These are phyloP conservation scores for Fraxinus nigra DNA, from an alignment of 305 asterid genomes.

Conservation along the genomic window DNA sequence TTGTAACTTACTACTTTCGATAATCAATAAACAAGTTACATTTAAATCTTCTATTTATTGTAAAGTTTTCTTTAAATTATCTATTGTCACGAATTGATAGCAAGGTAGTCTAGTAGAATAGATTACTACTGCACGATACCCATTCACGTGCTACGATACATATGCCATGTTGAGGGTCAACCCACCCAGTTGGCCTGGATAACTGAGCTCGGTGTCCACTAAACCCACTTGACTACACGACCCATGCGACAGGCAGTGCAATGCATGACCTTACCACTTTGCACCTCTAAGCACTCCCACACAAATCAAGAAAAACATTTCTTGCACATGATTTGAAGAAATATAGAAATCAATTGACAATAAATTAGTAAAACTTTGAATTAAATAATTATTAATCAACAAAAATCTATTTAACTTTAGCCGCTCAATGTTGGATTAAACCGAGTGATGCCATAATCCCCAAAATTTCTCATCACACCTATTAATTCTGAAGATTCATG, in stretches of 20 bases:
- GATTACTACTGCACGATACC: not conserved
- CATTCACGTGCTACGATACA: not conserved
- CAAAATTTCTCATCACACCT: not conserved
- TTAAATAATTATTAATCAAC: no score
- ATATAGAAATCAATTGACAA: not conserved
- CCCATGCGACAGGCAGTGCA: not conserved
- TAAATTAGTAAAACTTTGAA: not conserved
- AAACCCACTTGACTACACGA: not conserved
- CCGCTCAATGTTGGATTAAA: not conserved
- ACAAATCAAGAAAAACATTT: not conserved
- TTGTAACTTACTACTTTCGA: not conserved
- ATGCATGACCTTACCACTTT: not conserved
- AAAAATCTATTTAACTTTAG: not conserved
- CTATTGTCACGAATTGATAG: not conserved
- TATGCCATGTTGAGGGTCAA: not conserved
- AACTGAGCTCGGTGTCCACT: not conserved
- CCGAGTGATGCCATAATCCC: not conserved
- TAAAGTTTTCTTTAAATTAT: not conserved
- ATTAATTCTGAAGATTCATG: not conserved
- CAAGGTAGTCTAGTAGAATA: not conserved
- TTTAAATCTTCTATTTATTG: not conserved
- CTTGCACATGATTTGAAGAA: not conserved
- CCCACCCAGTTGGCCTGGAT: not conserved
- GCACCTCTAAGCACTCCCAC: not conserved
- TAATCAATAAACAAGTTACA: not conserved